phyloP scores from a whole-genome alignment of 108 stramenopile genomes.

The Skeletonema potamos region DNA sequence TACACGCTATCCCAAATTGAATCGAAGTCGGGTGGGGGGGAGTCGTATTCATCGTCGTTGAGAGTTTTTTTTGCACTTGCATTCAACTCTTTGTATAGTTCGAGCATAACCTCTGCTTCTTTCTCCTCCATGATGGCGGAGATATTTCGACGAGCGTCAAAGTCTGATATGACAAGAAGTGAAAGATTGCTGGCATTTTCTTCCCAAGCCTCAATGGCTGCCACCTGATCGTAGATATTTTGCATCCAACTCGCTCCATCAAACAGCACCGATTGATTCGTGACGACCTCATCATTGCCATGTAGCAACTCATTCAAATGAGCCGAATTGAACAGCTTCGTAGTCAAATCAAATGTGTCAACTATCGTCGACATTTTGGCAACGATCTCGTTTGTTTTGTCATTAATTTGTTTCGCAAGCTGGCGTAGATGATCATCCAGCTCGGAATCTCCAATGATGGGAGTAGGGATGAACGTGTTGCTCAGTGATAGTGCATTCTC shows the following conservation, averaged over 20 bases:
- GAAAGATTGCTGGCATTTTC: slow-evolving; percentile 34
- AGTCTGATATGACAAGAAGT: slow-evolving; percentile 22
- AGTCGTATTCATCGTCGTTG: background rate
- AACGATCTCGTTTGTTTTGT: slow-evolving; percentile 6
- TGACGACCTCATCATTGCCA: background rate
- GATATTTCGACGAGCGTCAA: slow-evolving; percentile 18
- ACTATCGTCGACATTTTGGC: slow-evolving; percentile 14
- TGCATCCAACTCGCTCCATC: slow-evolving; percentile 22
- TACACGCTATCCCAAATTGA: slow-evolving; percentile 17
- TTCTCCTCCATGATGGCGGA: slow-evolving; percentile 2
- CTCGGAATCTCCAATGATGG: background rate
- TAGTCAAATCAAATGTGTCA: slow-evolving; percentile 16
- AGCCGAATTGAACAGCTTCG: background rate
- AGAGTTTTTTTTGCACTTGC: background rate
- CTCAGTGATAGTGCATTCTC: background rate
- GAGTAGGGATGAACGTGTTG: background rate
- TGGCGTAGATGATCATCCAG: background rate
- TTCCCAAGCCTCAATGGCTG: slow-evolving; percentile 33
- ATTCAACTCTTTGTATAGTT: background rate
- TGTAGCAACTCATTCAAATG: background rate
- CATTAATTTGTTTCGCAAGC: slow-evolving; percentile 19
- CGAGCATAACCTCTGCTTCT: slow-evolving; percentile 11
- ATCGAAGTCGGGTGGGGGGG: background rate
- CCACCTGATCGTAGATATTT: slow-evolving; percentile 19
- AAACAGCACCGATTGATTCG: background rate